These are phyloP conservation scores for Suillus subalutaceus DNA, from an alignment of 768 basidiomycete genomes.

Conservation along the genomic window DNA sequence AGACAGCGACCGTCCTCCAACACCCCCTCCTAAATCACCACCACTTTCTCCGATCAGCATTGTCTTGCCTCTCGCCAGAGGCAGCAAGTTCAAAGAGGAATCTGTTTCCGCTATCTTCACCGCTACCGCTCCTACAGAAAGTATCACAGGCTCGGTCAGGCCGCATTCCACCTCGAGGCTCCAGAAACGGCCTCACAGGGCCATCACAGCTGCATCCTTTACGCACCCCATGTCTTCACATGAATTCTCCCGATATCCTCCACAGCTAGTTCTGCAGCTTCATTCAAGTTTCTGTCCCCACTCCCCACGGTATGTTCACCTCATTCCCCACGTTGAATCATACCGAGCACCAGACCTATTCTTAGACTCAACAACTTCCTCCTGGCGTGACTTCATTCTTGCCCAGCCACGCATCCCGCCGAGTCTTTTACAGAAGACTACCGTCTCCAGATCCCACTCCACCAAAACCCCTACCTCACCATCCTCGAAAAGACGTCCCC, in stretches of 20 bases:
- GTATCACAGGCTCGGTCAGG: background rate
- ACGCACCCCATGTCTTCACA: background rate
- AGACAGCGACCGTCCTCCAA: slow-evolving; percentile 14
- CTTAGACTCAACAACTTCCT: slow-evolving; percentile 10
- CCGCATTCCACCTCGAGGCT: background rate
- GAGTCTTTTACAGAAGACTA: slow-evolving; percentile 36
- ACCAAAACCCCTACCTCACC: slow-evolving; percentile 22
- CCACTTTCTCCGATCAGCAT: slow-evolving; percentile 19
- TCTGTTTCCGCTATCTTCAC: slow-evolving; percentile 27
- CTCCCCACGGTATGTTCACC: slow-evolving; percentile 1
- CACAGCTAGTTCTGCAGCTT: background rate
- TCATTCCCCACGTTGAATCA: background rate
- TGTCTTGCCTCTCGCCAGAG: slow-evolving; percentile 23
- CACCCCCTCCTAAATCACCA: slow-evolving; percentile 18
- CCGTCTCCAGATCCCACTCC: slow-evolving; percentile 25
- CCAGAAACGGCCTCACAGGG: background rate
- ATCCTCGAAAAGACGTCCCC: slow-evolving; percentile 26
- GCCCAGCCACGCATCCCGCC: slow-evolving; percentile 22
- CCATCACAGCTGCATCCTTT: background rate
- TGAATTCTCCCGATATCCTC: background rate
- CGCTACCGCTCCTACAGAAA: background rate
- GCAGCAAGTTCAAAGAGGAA: slow-evolving; percentile 33
- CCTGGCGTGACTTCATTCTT: slow-evolving; percentile 25
- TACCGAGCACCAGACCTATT: slow-evolving; percentile 13
- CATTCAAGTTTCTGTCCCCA: background rate